Conservation (phyloP, 495 filamentous ascomycete genomes). For the Penicillium tannophilum region DNA sequence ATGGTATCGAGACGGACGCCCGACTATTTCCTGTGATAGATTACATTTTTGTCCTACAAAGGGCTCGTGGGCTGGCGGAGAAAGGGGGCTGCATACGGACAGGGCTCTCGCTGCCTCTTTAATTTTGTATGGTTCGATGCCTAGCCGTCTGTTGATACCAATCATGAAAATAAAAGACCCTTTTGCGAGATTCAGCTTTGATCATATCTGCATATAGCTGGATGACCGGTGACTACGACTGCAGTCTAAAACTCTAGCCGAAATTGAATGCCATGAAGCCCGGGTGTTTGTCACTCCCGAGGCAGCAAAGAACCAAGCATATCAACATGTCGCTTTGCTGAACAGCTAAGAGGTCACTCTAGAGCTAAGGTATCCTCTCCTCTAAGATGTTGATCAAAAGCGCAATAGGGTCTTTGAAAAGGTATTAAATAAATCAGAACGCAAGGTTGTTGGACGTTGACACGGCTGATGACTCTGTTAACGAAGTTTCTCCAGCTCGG, state of each 20-base stretch:
- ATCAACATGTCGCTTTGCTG: no score
- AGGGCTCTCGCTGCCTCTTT: constrained; percentile 33
- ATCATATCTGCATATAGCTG: background rate
- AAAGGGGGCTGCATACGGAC: constrained; percentile 35
- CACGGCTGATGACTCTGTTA: no score
- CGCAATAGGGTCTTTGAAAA: no score
- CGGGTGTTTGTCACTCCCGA: no score
- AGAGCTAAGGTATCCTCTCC: no score
- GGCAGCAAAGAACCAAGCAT: no score
- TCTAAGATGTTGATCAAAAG: no score
- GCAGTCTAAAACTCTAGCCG: background rate
- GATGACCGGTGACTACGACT: background rate
- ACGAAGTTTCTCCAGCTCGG: no score
- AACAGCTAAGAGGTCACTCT: no score
- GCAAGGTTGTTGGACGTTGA: no score
- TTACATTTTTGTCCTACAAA: constrained; percentile 30
- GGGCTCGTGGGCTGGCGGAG: constrained; percentile 36
- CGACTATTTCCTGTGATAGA: constrained; percentile 93
- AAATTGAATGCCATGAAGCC: no score
- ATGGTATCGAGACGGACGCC: constrained; percentile 98
- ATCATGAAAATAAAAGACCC: constrained; percentile 52
- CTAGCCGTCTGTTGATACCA: constrained; percentile 52
- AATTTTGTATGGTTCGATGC: constrained; percentile 45
- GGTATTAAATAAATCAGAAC: no score
- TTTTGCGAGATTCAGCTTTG: constrained; percentile 23